These are phyloP conservation scores for Termitomyces sp. DNA, from an alignment of 768 basidiomycete genomes.

Conservation along the genomic window DNA sequence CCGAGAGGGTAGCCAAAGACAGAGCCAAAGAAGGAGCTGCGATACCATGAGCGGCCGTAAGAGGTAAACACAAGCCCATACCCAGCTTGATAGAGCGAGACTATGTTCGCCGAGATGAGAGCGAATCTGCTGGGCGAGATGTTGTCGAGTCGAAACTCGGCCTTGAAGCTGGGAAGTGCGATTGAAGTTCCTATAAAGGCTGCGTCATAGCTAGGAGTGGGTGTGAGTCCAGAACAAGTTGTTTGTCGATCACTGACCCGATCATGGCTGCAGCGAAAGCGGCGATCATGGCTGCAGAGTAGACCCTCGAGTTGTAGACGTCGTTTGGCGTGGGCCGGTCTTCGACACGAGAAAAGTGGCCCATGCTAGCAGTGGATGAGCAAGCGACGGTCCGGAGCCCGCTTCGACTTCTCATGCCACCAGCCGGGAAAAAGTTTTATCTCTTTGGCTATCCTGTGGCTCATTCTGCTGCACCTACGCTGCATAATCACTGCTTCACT, in stretches of 20 bases:
- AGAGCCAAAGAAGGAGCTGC: slow-evolving; percentile 33
- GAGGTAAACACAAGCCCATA: slow-evolving; percentile 6
- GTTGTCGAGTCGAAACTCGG: slow-evolving; percentile 32
- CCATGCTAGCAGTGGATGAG: slow-evolving; percentile 7
- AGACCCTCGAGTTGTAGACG: slow-evolving; percentile 37
- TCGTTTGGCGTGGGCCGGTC: slow-evolving; percentile 21
- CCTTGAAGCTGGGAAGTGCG: slow-evolving; percentile 35
- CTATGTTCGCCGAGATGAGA: slow-evolving; percentile 36
- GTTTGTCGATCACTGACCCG: slow-evolving; percentile 18
- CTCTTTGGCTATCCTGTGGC: slow-evolving; percentile 31
- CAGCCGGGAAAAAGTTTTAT: slow-evolving; percentile 15
- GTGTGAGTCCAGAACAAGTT: neutral
- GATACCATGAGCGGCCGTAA: neutral
- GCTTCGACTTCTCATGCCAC: neutral
- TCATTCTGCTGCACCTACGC: slow-evolving; percentile 25
- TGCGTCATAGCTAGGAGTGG: slow-evolving; percentile 27
- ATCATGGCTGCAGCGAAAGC: slow-evolving; percentile 36
- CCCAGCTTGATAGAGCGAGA: slow-evolving; percentile 41
- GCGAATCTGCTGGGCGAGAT: slow-evolving; percentile 25
- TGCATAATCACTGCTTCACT: slow-evolving; percentile 26
- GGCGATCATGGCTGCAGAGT: slow-evolving; percentile 25
- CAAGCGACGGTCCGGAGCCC: neutral
- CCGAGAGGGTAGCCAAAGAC: slow-evolving; percentile 30
- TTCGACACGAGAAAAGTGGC: slow-evolving; percentile 16
- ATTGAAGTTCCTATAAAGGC: slow-evolving; percentile 44